Conservation (phyloP, 768 basidiomycete species). For the Auricularia heimuer region DNA sequence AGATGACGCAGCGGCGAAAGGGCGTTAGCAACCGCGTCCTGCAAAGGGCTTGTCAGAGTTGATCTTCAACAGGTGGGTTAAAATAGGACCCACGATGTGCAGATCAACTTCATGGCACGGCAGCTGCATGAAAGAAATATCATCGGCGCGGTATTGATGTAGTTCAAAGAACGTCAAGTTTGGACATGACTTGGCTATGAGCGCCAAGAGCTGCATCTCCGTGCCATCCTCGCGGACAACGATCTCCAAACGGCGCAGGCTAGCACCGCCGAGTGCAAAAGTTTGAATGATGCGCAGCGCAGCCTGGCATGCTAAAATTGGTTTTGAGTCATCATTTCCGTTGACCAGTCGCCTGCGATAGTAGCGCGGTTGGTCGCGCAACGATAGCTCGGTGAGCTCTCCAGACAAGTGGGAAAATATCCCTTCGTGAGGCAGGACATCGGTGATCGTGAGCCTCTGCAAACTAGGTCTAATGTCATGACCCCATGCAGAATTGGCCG, state of each 20-base stretch:
- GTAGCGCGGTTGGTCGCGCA: neutral
- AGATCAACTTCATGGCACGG: too few relatives aligned
- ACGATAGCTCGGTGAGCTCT: neutral
- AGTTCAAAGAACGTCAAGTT: neutral
- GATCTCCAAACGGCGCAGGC: neutral
- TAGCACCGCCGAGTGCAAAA: neutral
- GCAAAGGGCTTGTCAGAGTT: too few relatives aligned
- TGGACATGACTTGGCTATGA: neutral
- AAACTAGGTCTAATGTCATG: neutral
- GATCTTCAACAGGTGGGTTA: too few relatives aligned
- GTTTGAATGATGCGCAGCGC: neutral
- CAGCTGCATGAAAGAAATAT: too few relatives aligned
- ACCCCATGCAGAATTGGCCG: neutral
- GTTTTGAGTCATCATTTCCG: neutral
- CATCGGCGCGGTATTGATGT: neutral
- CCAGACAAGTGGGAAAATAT: neutral
- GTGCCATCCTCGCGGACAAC: neutral
- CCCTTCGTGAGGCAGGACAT: neutral
- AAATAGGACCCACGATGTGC: too few relatives aligned
- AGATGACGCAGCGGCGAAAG: too few relatives aligned
- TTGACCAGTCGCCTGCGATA: neutral
- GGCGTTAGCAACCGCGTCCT: too few relatives aligned
- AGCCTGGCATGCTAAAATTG: neutral
- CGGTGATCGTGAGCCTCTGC: neutral
- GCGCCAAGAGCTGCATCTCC: neutral